Evolutionary conservation across 2,329 filamentous ascomycete species (phyloP).

Genomic region (Thielaviopsis euricoi): DNA sequence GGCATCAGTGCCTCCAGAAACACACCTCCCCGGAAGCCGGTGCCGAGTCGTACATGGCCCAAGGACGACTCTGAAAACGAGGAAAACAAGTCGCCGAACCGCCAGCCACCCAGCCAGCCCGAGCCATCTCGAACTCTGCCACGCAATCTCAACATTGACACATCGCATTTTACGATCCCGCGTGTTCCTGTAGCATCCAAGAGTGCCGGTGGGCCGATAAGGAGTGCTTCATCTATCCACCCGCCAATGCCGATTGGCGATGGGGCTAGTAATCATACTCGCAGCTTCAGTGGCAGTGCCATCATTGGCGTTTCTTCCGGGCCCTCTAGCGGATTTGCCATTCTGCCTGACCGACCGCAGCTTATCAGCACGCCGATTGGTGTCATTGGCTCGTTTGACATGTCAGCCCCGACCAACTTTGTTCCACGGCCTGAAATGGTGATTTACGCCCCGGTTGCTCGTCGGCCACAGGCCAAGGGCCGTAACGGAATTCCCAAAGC

Average conservation of each 20-base stretch:
- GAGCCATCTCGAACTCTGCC: not conserved
- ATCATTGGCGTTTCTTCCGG: not conserved
- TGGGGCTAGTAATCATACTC: not conserved
- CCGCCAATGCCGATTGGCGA: not conserved
- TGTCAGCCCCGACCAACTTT: conserved; percentile 22
- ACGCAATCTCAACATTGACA: not conserved
- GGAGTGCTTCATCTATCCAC: conserved; percentile 4
- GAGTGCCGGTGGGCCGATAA: conserved; percentile 1
- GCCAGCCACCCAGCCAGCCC: not conserved
- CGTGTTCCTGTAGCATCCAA: conserved; percentile 1
- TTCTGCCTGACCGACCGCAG: not conserved
- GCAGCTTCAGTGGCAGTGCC: conserved; percentile 1
- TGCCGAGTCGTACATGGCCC: not conserved
- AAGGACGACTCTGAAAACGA: not conserved
- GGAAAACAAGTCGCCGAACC: not conserved
- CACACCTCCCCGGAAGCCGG: not conserved
- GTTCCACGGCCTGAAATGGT: conserved; percentile 31
- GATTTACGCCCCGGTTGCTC: conserved; percentile 36
- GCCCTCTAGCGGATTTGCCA: conserved; percentile 1
- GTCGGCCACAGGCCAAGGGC: conserved; percentile 27
- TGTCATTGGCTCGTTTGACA: conserved; percentile 25
- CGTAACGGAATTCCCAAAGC: conserved; percentile 24
- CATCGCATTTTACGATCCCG: not conserved
- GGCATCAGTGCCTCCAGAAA: not conserved
- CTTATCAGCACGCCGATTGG: conserved; percentile 45